These are phyloP conservation scores for Bocquillonia castaneifolia DNA, from an alignment of 441 rosid species.

Conservation along the genomic window DNA sequence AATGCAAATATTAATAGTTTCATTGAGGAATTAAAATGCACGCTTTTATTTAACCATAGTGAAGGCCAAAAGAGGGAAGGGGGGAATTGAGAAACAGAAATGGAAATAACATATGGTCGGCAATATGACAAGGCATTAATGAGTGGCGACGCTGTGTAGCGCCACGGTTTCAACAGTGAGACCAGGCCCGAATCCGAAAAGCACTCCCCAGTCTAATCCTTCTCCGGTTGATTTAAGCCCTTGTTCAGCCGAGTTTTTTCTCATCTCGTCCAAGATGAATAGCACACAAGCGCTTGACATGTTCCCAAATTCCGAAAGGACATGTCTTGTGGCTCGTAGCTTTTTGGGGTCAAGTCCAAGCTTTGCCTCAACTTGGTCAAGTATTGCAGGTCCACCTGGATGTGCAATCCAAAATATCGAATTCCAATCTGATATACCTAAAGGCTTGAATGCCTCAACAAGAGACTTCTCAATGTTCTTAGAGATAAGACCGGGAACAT, in stretches of 20 bases:
- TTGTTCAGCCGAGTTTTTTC: constrained; percentile 30
- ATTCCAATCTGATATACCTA: constrained; percentile 46
- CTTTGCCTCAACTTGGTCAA: constrained; percentile 34
- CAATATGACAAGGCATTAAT: not conserved
- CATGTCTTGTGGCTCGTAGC: constrained; percentile 27
- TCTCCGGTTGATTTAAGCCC: constrained; percentile 37
- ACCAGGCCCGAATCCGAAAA: constrained; percentile 49
- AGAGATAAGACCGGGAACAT: constrained; percentile 42
- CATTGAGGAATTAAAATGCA: too few species aligned
- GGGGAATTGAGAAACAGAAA: not conserved
- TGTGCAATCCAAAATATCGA: constrained; percentile 45
- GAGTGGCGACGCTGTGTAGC: constrained; percentile 30
- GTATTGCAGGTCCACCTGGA: constrained; percentile 48
- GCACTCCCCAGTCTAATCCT: constrained; percentile 48
- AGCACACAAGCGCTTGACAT: constrained; percentile 42
- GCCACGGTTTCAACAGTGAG: constrained; percentile 46
- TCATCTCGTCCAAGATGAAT: constrained; percentile 42
- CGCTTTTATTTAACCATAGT: too few species aligned
- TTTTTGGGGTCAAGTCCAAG: constrained; percentile 36
- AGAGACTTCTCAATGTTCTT: constrained; percentile 35
- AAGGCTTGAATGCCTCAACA: constrained; percentile 33
- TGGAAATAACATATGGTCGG: not conserved
- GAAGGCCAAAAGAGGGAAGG: too few species aligned
- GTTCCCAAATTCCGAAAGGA: constrained; percentile 41
- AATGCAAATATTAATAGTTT: too few species aligned